Evolutionary conservation across 2,329 filamentous ascomycete genomes (phyloP).

Genomic region (Paramyrothecium sp.): DNA sequence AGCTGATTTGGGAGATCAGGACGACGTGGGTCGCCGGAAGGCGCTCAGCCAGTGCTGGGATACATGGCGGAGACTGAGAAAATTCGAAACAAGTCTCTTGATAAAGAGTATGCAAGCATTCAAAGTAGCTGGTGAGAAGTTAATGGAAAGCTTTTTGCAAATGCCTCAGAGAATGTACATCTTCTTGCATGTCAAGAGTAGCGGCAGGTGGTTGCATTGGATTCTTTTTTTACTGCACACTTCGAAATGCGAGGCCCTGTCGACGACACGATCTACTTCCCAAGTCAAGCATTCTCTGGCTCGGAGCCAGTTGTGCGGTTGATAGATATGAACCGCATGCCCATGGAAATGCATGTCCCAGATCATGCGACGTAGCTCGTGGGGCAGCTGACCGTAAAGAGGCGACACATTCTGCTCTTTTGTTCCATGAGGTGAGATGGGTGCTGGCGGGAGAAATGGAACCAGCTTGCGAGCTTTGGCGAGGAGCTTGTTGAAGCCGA

Average conservation of each 20-base stretch:
- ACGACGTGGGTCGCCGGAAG: not conserved
- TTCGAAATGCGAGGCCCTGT: not conserved
- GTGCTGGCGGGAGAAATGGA: slow-evolving; percentile 10
- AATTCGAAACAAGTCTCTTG: slow-evolving; percentile 14
- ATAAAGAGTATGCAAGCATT: slow-evolving; percentile 11
- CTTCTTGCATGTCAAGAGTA: slow-evolving; percentile 11
- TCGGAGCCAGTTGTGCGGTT: slow-evolving; percentile 3
- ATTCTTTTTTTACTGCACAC: not conserved
- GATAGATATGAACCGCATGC: slow-evolving; percentile 10
- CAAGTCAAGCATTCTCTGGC: slow-evolving; percentile 9
- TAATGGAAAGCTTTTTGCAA: slow-evolving; percentile 4
- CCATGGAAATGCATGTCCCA: slow-evolving; percentile 12
- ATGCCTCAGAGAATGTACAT: slow-evolving; percentile 10
- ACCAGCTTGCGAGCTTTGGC: slow-evolving; percentile 10
- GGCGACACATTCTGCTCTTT: slow-evolving; percentile 10
- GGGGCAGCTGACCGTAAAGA: slow-evolving; percentile 9
- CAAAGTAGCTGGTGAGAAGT: slow-evolving; percentile 10
- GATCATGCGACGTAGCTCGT: slow-evolving; percentile 12
- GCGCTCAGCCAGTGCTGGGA: not conserved
- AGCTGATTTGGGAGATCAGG: not conserved
- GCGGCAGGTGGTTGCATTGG: slow-evolving; percentile 7
- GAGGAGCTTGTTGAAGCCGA: slow-evolving; percentile 7
- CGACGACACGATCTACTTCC: not conserved
- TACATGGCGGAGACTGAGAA: slow-evolving; percentile 1
- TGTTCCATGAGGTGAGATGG: slow-evolving; percentile 12